These are phyloP conservation scores for Nicotiana tomentosiformis DNA, from an alignment of 257 asterid species.

Conservation along the genomic window DNA sequence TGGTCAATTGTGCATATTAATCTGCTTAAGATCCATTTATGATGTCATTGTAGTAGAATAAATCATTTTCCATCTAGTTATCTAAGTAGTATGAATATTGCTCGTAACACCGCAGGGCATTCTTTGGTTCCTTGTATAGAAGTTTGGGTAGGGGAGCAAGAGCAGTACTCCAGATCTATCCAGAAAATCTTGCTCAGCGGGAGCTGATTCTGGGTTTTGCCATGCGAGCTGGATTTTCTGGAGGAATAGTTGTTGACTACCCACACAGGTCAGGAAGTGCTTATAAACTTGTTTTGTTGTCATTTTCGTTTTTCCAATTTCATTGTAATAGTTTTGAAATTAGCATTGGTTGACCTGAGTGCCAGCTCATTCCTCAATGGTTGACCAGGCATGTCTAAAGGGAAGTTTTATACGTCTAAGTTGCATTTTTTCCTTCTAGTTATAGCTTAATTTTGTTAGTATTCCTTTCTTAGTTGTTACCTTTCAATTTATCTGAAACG, in stretches of 20 bases:
- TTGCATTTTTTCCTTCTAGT: background rate
- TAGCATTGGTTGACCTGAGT: background rate
- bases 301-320: background rate
- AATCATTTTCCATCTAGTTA: background rate
- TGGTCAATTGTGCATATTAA: slow-evolving; percentile 3
- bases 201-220: slow-evolving; percentile 84
- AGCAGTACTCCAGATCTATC: slow-evolving; percentile 89
- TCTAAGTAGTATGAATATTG: background rate
- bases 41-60: background rate
- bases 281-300: background rate
- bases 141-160: slow-evolving; percentile 89
- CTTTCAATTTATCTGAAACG: background rate
- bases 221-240: slow-evolving; percentile 95
- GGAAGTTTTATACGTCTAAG: background rate
- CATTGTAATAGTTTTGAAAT: background rate
- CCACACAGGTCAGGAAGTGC: slow-evolving; percentile 68
- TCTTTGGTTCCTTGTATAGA: slow-evolving; percentile 83
- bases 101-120: slow-evolving; percentile 48
- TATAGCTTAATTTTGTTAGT: background rate
- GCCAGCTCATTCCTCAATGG: background rate
- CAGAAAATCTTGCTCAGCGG: slow-evolving; percentile 83
- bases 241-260: slow-evolving; percentile 84
- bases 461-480: background rate
- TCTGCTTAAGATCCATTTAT: background rate
- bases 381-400: background rate